Conservation (phyloP, 2,329 filamentous ascomycete species). For the Clathrospora elynae region DNA sequence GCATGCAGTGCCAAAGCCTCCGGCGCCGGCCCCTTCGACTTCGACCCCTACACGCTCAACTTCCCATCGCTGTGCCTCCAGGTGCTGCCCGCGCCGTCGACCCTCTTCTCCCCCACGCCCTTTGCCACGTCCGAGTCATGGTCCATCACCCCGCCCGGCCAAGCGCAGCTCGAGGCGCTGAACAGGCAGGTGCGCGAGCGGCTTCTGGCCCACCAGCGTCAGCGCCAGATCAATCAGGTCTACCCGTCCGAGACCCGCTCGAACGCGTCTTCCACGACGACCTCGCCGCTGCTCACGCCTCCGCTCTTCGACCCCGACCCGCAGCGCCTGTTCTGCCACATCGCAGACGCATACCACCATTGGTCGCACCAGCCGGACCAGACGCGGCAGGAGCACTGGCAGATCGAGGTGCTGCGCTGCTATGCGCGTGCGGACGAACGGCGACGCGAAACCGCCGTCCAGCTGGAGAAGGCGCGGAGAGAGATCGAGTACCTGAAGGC, state of each 20-base stretch:
- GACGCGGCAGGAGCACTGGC: slow-evolving; percentile 53
- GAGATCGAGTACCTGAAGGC: slow-evolving; percentile 51
- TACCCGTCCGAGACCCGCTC: slow-evolving; percentile 37
- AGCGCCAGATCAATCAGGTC: slow-evolving; percentile 43
- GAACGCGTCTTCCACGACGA: slow-evolving; percentile 33
- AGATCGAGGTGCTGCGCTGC: slow-evolving; percentile 54
- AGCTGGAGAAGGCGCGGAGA: slow-evolving; percentile 48
- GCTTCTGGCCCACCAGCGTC: slow-evolving; percentile 55
- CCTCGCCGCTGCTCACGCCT: slow-evolving; percentile 46
- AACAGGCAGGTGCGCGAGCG: slow-evolving; percentile 68
- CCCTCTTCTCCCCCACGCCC: slow-evolving; percentile 79
- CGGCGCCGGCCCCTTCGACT: slow-evolving; percentile 65
- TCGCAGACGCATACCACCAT: slow-evolving; percentile 75
- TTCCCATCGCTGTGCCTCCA: slow-evolving; percentile 85
- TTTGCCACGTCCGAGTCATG: slow-evolving; percentile 79
- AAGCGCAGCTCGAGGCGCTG: slow-evolving; percentile 75
- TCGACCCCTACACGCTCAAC: slow-evolving; percentile 82
- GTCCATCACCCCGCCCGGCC: slow-evolving; percentile 75
- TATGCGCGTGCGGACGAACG: slow-evolving; percentile 51
- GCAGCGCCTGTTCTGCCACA: slow-evolving; percentile 72
- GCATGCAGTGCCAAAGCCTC: slow-evolving; percentile 50
- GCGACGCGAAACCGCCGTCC: slow-evolving; percentile 44
- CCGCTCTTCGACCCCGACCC: slow-evolving; percentile 63
- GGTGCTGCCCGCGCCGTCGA: slow-evolving; percentile 78
- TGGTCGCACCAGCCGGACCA: slow-evolving; percentile 70